A percentile compares a stretch with the other conserved stretches of the same genome.
Conservation (phyloP, 257 asterid species). For the Ajuga chamaepitys region DNA sequence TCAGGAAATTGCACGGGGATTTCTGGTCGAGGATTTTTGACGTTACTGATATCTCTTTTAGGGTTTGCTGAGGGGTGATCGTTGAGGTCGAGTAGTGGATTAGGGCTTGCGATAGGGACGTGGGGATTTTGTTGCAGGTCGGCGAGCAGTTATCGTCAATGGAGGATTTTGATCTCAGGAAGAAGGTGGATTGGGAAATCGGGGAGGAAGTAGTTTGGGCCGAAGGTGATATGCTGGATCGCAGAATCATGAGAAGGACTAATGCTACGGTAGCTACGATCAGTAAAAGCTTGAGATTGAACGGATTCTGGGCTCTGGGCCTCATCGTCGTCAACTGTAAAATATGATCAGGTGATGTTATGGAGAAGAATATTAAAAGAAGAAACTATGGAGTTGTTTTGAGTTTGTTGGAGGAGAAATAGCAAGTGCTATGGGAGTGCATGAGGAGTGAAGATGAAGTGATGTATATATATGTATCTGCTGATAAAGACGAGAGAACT, state of each 20-base stretch:
- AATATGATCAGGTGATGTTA: not conserved
- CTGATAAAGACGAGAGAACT: constrained; percentile 41
- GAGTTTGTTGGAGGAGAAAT: not conserved
- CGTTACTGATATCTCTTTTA: constrained; percentile 56
- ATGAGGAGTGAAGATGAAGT: constrained; percentile 23
- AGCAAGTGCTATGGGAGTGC: not conserved
- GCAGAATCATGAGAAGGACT: constrained; percentile 36
- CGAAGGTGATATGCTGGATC: constrained; percentile 23
- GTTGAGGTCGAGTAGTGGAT: constrained; percentile 75
- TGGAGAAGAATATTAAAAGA: no score
- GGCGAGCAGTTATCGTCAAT: not conserved
- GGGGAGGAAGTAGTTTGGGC: constrained; percentile 21
- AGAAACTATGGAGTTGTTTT: no score
- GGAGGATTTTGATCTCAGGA: constrained; percentile 8
- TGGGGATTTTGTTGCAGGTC: constrained; percentile 54
- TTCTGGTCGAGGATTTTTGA: constrained; percentile 40
- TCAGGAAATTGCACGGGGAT: constrained; percentile 78
- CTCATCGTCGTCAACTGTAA: constrained; percentile 33
- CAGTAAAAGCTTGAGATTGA: constrained; percentile 38
- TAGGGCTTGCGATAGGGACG: constrained; percentile 47
- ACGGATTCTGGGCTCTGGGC: constrained; percentile 39
- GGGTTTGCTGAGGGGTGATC: constrained; percentile 80
- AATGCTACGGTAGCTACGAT: constrained; percentile 16
- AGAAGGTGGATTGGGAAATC: not conserved
- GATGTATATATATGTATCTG: constrained; percentile 3